Percentiles rank a stretch among this genome's conserved stretches.
Evolutionary conservation across 1,139 yeast species (phyloP).

Genomic region (Kodamaea sp.): DNA sequence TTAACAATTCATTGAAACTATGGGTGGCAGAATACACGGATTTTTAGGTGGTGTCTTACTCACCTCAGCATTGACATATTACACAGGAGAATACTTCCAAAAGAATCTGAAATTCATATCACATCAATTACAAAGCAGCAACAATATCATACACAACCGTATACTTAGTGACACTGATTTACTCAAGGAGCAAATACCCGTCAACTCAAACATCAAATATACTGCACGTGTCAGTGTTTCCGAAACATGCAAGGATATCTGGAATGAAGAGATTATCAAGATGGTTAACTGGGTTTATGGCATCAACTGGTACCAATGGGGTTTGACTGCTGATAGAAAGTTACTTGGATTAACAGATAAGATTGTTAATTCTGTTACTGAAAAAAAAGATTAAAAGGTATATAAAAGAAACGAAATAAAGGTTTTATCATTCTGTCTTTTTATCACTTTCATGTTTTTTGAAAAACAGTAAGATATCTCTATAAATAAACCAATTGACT

Average conservation of each 20-base stretch:
- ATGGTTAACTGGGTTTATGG: slow-evolving; percentile 65
- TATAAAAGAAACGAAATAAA: slow-evolving; percentile 1
- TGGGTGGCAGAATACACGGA: slow-evolving; percentile 18
- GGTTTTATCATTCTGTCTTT: slow-evolving; percentile 3
- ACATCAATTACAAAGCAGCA: slow-evolving; percentile 45
- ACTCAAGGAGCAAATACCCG: slow-evolving; percentile 35
- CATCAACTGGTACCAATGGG: slow-evolving; percentile 47
- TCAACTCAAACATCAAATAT: slow-evolving; percentile 35
- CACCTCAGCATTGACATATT: slow-evolving; percentile 62
- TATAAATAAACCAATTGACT: slow-evolving; percentile 48
- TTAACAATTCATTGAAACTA: slow-evolving; percentile 1
- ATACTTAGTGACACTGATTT: slow-evolving; percentile 39
- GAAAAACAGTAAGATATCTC: slow-evolving; percentile 53
- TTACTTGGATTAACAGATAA: slow-evolving; percentile 31
- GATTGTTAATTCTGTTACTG: slow-evolving; percentile 22
- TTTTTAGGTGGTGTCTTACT: slow-evolving; percentile 52
- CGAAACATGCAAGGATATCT: slow-evolving; percentile 73
- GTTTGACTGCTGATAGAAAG: slow-evolving; percentile 36
- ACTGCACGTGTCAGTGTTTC: slow-evolving; percentile 27
- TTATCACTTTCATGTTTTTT: slow-evolving; percentile 16
- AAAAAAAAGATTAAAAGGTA: slow-evolving; percentile 15
- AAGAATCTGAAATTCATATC: slow-evolving; percentile 47
- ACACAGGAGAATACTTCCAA: slow-evolving; percentile 58
- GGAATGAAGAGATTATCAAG: slow-evolving; percentile 74
- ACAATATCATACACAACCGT: slow-evolving; percentile 47